These are phyloP conservation scores for Cucumis hystrix DNA, from an alignment of 306 rosid species.

Conservation along the genomic window DNA sequence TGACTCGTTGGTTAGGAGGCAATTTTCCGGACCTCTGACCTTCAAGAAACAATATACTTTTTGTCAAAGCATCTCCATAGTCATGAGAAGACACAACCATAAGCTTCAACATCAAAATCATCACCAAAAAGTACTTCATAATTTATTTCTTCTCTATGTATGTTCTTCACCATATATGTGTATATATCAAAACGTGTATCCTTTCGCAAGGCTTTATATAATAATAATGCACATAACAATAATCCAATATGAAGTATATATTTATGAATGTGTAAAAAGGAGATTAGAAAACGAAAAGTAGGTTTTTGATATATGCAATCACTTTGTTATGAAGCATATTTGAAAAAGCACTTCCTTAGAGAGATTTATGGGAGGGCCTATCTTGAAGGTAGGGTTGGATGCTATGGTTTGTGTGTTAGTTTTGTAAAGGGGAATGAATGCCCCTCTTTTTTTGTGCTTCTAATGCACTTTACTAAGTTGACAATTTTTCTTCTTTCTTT, in stretches of 20 bases:
- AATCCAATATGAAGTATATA: too few species aligned
- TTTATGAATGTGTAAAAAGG: neutral
- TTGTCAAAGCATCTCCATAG: conserved; percentile 39
- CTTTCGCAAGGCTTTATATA: neutral
- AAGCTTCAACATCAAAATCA: neutral
- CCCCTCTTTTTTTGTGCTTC: neutral
- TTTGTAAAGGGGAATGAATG: neutral
- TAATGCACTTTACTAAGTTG: neutral
- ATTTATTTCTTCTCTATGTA: neutral
- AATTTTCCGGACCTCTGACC: conserved; percentile 48
- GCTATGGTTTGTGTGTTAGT: neutral
- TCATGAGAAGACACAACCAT: conserved; percentile 7
- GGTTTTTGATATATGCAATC: neutral
- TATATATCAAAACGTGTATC: neutral
- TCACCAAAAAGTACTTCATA: neutral
- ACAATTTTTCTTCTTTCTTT: neutral
- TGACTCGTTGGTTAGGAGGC: conserved; percentile 33
- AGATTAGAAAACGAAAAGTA: neutral
- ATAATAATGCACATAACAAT: neutral
- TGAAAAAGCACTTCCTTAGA: neutral
- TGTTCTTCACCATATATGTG: neutral
- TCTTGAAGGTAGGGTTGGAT: neutral
- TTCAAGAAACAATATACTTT: conserved; percentile 43
- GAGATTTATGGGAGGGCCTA: neutral
- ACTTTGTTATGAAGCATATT: neutral